Evolutionary conservation across 345 rosid genomes (phyloP).

Genomic region (Eucalyptus pauciflora): DNA sequence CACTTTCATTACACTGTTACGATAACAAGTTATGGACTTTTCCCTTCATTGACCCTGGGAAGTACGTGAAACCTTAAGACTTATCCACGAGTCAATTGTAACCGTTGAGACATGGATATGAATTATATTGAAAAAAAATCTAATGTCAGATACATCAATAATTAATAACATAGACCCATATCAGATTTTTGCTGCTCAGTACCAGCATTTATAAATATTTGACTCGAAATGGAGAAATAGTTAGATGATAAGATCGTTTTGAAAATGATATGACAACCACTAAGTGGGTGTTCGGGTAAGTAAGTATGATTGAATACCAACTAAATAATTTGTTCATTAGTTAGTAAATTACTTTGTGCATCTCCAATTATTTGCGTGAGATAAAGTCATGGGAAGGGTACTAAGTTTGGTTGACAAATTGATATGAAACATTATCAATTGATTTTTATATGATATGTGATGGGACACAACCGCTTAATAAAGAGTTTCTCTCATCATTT

Average conservation of each 20-base stretch:
- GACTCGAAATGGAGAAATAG: not conserved
- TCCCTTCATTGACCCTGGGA: not conserved
- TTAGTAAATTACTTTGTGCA: not conserved
- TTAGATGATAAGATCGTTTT: not conserved
- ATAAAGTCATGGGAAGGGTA: not conserved
- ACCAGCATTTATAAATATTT: not conserved
- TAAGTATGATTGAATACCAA: not conserved
- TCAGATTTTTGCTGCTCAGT: no score
- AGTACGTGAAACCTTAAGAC: not conserved
- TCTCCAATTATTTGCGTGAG: not conserved
- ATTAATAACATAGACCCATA: no score
- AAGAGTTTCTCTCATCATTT: not conserved
- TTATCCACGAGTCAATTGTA: not conserved
- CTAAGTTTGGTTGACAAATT: not conserved
- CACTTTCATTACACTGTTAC: not conserved
- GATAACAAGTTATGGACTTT: not conserved
- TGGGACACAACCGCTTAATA: not conserved
- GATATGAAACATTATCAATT: not conserved
- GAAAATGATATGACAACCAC: not conserved
- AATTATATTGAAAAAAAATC: not conserved
- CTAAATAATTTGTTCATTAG: not conserved
- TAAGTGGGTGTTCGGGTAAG: not conserved
- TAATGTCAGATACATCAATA: no score
- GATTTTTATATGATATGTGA: not conserved
- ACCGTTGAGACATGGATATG: not conserved